Percentiles rank a stretch among this genome's conserved stretches.
Conservation (phyloP, 495 filamentous ascomycete species). For the Extremus antarcticus region DNA sequence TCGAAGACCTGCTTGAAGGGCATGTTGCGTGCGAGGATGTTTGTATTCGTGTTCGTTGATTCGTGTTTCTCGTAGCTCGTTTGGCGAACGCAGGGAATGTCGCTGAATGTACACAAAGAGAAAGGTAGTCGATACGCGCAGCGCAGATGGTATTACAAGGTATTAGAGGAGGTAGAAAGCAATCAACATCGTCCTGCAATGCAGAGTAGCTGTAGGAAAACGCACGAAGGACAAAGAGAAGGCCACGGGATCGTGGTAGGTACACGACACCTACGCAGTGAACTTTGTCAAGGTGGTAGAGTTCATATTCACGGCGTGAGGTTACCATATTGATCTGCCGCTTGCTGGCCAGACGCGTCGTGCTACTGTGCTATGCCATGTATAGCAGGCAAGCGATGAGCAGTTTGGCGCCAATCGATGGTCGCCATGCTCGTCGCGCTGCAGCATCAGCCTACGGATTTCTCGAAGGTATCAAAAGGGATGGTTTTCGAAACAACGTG, state of each 20-base stretch:
- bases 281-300: neutral
- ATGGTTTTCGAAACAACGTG: too few relatives aligned
- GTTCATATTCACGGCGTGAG: neutral
- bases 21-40: too few relatives aligned
- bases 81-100: neutral
- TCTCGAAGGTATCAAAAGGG: too few relatives aligned
- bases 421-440: neutral
- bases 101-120: too few relatives aligned
- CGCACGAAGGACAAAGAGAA: neutral
- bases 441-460: too few relatives aligned
- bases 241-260: neutral
- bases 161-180: neutral
- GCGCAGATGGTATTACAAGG: neutral
- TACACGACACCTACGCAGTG: neutral
- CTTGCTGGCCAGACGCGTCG: neutral
- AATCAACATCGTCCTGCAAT: constrained; percentile 1
- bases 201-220: neutral
- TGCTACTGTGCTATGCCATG: neutral
- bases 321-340: neutral
- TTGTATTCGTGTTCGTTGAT: neutral
- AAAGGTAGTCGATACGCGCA: neutral
- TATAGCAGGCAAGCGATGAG: neutral
- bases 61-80: neutral
- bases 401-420: neutral
- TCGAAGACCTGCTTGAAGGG: constrained; percentile 13